These are phyloP conservation scores for Arthrocladium fulminans DNA, from an alignment of 2,329 filamentous ascomycete genomes.

Conservation along the genomic window DNA sequence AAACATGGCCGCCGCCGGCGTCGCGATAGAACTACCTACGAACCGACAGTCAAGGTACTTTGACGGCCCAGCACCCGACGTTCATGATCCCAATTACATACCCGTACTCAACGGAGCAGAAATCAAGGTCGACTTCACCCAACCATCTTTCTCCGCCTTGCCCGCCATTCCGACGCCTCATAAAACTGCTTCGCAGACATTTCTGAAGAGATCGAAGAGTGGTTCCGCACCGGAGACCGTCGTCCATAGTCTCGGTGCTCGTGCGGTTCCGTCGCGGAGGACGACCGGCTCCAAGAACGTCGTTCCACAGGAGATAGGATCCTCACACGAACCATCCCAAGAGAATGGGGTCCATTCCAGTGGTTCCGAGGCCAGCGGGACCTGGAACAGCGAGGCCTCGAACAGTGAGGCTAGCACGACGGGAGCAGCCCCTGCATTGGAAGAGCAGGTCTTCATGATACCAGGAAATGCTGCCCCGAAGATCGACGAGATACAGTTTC, in stretches of 20 bases:
- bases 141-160: slow-evolving; percentile 10
- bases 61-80: slow-evolving; percentile 15
- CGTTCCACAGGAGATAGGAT: slow-evolving; percentile 1
- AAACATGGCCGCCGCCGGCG: slow-evolving; percentile 15
- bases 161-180: not conserved
- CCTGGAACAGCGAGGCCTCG: not conserved
- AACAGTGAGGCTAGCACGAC: slow-evolving; percentile 11
- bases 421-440: slow-evolving; percentile 11
- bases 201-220: slow-evolving; percentile 5
- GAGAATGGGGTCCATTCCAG: not conserved
- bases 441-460: slow-evolving; percentile 11
- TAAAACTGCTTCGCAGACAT: not conserved
- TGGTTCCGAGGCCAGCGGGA: not conserved
- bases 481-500: slow-evolving; percentile 8
- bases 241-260: not conserved
- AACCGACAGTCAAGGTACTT: slow-evolving; percentile 17
- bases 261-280: not conserved
- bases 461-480: slow-evolving; percentile 6
- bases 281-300: not conserved
- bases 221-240: slow-evolving; percentile 5
- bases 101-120: slow-evolving; percentile 15
- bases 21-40: slow-evolving; percentile 19
- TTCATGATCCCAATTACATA: slow-evolving; percentile 23
- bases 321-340: not conserved
- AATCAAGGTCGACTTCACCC: slow-evolving; percentile 10